These are phyloP conservation scores for Podospora pseudopauciseta DNA, from an alignment of 495 filamentous ascomycete genomes.

Conservation along the genomic window DNA sequence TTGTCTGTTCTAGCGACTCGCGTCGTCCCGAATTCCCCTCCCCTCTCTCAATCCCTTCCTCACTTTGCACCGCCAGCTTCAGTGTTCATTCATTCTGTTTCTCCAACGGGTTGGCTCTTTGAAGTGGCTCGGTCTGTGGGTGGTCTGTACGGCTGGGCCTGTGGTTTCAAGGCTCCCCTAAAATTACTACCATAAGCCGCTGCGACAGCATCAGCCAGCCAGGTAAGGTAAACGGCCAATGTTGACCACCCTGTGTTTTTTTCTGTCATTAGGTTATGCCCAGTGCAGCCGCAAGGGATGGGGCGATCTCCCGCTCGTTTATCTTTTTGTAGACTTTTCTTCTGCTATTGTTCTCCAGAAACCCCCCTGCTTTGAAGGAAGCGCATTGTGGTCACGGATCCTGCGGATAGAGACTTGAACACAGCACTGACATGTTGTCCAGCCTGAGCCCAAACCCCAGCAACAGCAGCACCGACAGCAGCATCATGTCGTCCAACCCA, in stretches of 20 bases:
- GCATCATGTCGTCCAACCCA: conserved; percentile 26
- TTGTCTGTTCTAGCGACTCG: background rate
- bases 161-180: conserved; percentile 18
- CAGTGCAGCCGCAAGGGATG: background rate
- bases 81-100: too few species aligned
- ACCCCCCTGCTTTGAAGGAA: background rate
- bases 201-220: conserved; percentile 13
- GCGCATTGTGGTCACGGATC: background rate
- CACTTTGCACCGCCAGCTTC: background rate
- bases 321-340: background rate
- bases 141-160: conserved; percentile 6
- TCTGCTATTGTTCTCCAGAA: background rate
- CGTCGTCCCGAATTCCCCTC: background rate
- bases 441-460: conserved; percentile 17
- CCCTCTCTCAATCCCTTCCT: background rate
- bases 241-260: conserved; percentile 1
- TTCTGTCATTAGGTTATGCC: conserved; percentile 13
- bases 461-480: conserved; percentile 15
- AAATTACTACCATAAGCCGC: background rate
- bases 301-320: conserved; percentile 1
- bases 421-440: conserved; percentile 20
- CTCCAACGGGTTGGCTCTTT: background rate
- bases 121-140: background rate
- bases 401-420: conserved; percentile 3
- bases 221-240: conserved; percentile 13